Evolutionary conservation across 805 yeast genomes (phyloP), one percentile per base, ranked within the genome.

Genomic region (Metschnikowia borealis): DNA sequence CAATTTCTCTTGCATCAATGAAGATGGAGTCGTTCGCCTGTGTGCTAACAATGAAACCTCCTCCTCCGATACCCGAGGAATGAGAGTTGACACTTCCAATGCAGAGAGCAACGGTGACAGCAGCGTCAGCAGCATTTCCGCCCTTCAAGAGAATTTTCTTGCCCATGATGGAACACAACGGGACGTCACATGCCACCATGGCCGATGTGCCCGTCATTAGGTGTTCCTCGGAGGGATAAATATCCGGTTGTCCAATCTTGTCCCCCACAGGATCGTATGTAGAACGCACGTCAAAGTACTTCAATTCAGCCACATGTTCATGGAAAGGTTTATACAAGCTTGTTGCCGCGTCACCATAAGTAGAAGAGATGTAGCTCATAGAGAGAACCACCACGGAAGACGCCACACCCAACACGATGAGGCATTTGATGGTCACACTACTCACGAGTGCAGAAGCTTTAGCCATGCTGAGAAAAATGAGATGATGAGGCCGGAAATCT

Each of bases 51-150:
- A 87, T 85, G 59, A 80, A 89, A 0, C 87, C 89, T 8, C 99
- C 98, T 4, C 98, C 98, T 6, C 97, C 97, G 39, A 92, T 84
- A 0, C 97, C 96, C 1, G 96, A 84, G 51, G 85, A 84, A 70
- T 85, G 89, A 54, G 89, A 83, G 62, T 88, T 87, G 20, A 89
- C 69, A 48, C 87, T 77, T 2, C 98, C 98, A 32, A 92, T 82
- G 62, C 99, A 92, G 29, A 92, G 73, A 0, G 96, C 89, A 11
- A 88, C 87, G 0, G 96, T 85, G 2, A 92, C 85, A 0, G 96
- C 88, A 0, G 97, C 96, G 64, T 92, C 99, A 0, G 96, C 97
- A 1, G 97, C 97, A 59, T 82, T 84, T 0, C 97, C 95, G 6
- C 81, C 82, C 20, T 59, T 56, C 47, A 66, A 59, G 31, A 86